A percentile compares a stretch with the other conserved stretches of the same genome.
These are phyloP conservation scores for Fusarium sp. DNA, from an alignment of 2,329 filamentous ascomycete genomes.

Conservation along the genomic window DNA sequence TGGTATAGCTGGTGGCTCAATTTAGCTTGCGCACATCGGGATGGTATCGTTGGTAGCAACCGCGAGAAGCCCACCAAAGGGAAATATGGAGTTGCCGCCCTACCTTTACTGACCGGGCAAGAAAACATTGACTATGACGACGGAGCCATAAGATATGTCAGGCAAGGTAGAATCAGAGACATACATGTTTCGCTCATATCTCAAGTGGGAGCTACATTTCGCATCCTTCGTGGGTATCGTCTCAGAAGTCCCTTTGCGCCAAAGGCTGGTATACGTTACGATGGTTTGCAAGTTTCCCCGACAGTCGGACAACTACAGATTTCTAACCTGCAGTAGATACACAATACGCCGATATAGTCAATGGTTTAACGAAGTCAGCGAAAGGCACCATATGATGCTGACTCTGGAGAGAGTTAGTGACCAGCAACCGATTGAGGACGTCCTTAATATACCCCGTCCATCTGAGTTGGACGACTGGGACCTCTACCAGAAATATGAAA, in stretches of 20 bases:
- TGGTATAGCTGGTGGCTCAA: slow-evolving; percentile 67
- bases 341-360: slow-evolving; percentile 59
- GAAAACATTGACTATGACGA: slow-evolving; percentile 56
- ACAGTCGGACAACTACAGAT: background rate
- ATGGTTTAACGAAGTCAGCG: slow-evolving; percentile 45
- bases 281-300: slow-evolving; percentile 61
- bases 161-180: slow-evolving; percentile 56
- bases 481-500: slow-evolving; percentile 60
- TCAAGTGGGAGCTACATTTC: slow-evolving; percentile 61
- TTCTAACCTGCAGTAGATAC: slow-evolving; percentile 54
- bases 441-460: slow-evolving; percentile 61
- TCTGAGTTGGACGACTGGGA: slow-evolving; percentile 68
- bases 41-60: slow-evolving; percentile 62
- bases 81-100: slow-evolving; percentile 57
- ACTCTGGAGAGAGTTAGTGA: slow-evolving; percentile 57
- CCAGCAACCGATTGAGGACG: slow-evolving; percentile 56
- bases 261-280: slow-evolving; percentile 64
- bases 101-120: slow-evolving; percentile 63
- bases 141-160: slow-evolving; percentile 56
- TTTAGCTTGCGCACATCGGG: slow-evolving; percentile 64
- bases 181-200: slow-evolving; percentile 62
- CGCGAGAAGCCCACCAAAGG: slow-evolving; percentile 59
- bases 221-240: slow-evolving; percentile 63
- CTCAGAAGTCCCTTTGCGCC: slow-evolving; percentile 65
- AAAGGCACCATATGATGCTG: slow-evolving; percentile 58